Percentiles rank a stretch among this genome's conserved stretches.
phyloP scores from a whole-genome alignment of 331 rosid genomes.

The Malus hybrid region DNA sequence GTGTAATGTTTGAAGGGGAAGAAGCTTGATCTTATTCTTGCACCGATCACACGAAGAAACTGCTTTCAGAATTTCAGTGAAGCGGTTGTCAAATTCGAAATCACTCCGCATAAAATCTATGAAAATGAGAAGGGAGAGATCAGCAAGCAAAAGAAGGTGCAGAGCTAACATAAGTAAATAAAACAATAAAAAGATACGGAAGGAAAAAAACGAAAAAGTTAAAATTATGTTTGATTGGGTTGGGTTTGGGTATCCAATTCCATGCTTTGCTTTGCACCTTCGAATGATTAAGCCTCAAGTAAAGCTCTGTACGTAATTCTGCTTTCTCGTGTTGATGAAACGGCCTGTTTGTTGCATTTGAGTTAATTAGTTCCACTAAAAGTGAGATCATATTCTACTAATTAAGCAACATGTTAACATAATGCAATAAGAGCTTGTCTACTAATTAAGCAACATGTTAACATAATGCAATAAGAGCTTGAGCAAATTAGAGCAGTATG shows the following conservation, averaged over 20 bases:
- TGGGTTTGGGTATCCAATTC: constrained; percentile 18
- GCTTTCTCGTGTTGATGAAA: background rate
- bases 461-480: background rate
- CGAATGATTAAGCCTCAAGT: constrained; percentile 24
- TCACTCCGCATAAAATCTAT: background rate
- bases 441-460: too few relatives aligned
- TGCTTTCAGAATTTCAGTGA: background rate
- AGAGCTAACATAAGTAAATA: background rate
- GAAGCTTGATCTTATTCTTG: background rate
- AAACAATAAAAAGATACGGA: background rate
- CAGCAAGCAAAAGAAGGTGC: background rate
- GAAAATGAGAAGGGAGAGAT: background rate
- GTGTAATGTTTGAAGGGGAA: background rate
- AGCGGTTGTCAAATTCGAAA: background rate
- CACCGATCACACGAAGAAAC: background rate
- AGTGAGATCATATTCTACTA: background rate
- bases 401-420: background rate
- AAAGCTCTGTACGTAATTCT: background rate
- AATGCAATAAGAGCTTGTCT: background rate
- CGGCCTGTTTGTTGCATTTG: too few relatives aligned
- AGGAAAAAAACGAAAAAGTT: background rate
- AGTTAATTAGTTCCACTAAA: background rate
- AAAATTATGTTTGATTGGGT: background rate
- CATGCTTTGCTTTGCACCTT: constrained; percentile 25
- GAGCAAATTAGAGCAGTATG: background rate